phyloP scores from a whole-genome alignment of 108 stramenopile genomes.

The Cylindrotheca fusiformis region DNA sequence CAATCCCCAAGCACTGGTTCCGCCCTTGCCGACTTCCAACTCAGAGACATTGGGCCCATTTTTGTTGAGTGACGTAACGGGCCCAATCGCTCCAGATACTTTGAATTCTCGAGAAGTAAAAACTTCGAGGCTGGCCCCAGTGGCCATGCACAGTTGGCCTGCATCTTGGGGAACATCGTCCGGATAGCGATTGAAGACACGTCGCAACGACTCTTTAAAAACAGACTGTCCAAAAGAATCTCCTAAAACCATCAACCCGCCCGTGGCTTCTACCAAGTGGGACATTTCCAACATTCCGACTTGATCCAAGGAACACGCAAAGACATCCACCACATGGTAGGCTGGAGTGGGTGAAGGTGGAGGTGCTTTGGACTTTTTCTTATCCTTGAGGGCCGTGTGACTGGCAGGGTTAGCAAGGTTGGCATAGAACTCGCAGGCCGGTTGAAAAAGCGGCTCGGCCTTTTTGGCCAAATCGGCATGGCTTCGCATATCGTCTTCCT shows the following conservation, averaged over 20 bases:
- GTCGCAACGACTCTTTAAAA: slow-evolving; percentile 96
- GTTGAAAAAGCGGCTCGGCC: slow-evolving; percentile 86
- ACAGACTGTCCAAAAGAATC: slow-evolving; percentile 97
- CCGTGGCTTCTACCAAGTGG: slow-evolving; percentile 90
- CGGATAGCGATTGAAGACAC: slow-evolving; percentile 87
- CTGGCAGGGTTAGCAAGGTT: slow-evolving; percentile 65
- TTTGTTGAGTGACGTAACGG: slow-evolving; percentile 87
- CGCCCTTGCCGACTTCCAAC: slow-evolving; percentile 94
- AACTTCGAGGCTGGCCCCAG: slow-evolving; percentile 91
- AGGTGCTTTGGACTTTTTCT: slow-evolving; percentile 36
- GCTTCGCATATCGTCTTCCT: slow-evolving; percentile 90
- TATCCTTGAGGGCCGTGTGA: slow-evolving; percentile 17
- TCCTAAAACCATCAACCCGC: slow-evolving; percentile 95
- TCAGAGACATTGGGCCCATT: slow-evolving; percentile 91
- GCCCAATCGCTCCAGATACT: slow-evolving; percentile 82
- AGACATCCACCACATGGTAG: slow-evolving; percentile 96
- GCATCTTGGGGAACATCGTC: slow-evolving; percentile 86
- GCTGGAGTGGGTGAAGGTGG: slow-evolving; percentile 40
- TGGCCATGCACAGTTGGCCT: slow-evolving; percentile 91
- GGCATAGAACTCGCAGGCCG: slow-evolving; percentile 93
- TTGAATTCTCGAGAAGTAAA: slow-evolving; percentile 95
- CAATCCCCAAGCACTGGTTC: slow-evolving; percentile 97
- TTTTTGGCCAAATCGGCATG: slow-evolving; percentile 92
- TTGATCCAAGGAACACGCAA: slow-evolving; percentile 98
- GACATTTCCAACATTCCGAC: slow-evolving; percentile 98